Conservation (phyloP, 2,329 filamentous ascomycete species). For the Aspergillus persii region DNA sequence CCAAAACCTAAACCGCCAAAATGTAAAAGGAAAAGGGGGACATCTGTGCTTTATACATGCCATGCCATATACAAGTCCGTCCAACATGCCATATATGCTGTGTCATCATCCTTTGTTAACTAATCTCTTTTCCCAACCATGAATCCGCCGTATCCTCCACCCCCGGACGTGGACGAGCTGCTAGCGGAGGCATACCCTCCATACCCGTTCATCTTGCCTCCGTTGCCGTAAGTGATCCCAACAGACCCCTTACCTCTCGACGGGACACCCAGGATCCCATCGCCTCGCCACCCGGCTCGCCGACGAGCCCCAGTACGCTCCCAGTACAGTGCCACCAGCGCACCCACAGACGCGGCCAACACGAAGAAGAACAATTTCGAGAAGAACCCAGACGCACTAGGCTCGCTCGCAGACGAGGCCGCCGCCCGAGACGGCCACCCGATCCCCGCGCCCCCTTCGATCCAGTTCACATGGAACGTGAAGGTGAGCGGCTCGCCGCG, state of each 20-base stretch:
- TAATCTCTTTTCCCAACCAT: conserved; percentile 44
- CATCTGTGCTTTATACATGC: not conserved
- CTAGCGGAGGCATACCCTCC: conserved; percentile 52
- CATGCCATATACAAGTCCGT: conserved; percentile 15
- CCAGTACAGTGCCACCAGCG: conserved; percentile 37
- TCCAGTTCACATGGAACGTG: conserved; percentile 77
- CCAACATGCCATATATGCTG: not conserved
- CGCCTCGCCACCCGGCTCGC: conserved; percentile 39
- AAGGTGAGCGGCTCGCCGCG: conserved; percentile 84
- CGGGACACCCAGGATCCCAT: conserved; percentile 49
- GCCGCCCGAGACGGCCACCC: conserved; percentile 28
- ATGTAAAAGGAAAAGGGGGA: not conserved
- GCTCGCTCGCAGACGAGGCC: not conserved
- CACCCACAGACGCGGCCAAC: conserved; percentile 36
- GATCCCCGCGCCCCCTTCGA: conserved; percentile 41
- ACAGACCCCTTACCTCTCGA: conserved; percentile 45
- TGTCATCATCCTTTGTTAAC: conserved; percentile 27
- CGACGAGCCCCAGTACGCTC: conserved; percentile 29
- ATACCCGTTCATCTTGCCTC: conserved; percentile 55
- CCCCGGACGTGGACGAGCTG: conserved; percentile 24
- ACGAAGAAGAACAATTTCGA: conserved; percentile 35
- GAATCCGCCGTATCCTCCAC: conserved; percentile 36
- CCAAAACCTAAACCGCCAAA: not conserved
- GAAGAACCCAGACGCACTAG: conserved; percentile 22
- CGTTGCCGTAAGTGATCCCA: conserved; percentile 54